A percentile compares a stretch with the other conserved stretches of the same genome.
Evolutionary conservation across 192 early-diverging fungal species (phyloP).

Genomic region (Thamnidium elegans): DNA sequence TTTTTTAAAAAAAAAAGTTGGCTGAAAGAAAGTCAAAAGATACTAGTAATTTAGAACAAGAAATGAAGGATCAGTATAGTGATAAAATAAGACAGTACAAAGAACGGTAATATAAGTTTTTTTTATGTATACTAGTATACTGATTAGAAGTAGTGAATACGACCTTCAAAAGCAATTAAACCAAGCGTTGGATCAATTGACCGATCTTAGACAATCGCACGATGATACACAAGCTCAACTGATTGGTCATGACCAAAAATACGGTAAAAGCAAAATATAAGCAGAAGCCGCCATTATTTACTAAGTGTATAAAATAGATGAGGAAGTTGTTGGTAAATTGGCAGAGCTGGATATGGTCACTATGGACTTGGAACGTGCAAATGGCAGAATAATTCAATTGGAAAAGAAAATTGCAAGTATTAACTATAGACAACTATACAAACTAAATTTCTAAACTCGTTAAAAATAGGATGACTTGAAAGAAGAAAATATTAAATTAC

Average conservation of each 20-base stretch:
- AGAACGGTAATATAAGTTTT: conserved; percentile 53
- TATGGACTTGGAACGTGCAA: conserved; percentile 80
- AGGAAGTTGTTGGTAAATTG: conserved; percentile 74
- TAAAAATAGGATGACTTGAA: conserved; percentile 38
- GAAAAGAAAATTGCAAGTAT: conserved; percentile 63
- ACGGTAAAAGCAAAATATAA: conserved; percentile 34
- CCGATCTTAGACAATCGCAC: conserved; percentile 60
- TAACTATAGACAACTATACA: too few relatives aligned
- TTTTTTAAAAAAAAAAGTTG: conserved; percentile 8
- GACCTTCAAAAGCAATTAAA: conserved; percentile 80
- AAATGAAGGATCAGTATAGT: conserved; percentile 71
- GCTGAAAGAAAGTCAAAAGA: conserved; percentile 71
- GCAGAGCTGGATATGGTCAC: conserved; percentile 89
- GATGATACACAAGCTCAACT: conserved; percentile 72
- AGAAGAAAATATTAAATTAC: conserved; percentile 35
- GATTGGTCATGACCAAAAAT: conserved; percentile 60
- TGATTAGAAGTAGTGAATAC: conserved; percentile 55
- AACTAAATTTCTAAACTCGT: not conserved
- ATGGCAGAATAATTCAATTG: conserved; percentile 62
- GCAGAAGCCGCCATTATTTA: not conserved
- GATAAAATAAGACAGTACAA: conserved; percentile 79
- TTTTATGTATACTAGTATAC: not conserved
- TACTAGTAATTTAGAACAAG: conserved; percentile 64
- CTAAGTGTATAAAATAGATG: conserved; percentile 42
- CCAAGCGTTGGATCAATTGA: conserved; percentile 73